Percentiles rank a stretch among this genome's conserved stretches.
These are phyloP conservation scores for Cytauxzoon felis DNA, from an alignment of 169 alveolate genomes.

Conservation along the genomic window DNA sequence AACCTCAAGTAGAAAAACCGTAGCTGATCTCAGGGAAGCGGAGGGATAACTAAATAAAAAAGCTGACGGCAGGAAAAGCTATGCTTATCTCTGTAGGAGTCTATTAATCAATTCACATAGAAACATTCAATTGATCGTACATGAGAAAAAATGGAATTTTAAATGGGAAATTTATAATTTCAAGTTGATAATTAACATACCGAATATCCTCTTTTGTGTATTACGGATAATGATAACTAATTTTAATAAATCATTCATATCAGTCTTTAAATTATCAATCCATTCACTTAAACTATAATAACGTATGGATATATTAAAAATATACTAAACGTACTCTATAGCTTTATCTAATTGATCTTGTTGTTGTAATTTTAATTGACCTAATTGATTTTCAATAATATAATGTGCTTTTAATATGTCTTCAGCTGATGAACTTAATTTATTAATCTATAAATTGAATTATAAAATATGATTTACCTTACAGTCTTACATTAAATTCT, in stretches of 20 bases:
- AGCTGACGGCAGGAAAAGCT: too few relatives aligned
- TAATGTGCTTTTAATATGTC: constrained; percentile 25
- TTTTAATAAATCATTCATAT: constrained; percentile 20
- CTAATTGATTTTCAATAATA: constrained; percentile 10
- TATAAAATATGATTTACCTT: neutral
- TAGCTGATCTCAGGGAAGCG: too few relatives aligned
- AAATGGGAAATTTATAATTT: too few relatives aligned
- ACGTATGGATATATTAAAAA: neutral
- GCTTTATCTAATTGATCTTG: constrained; percentile 43
- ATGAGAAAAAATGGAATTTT: too few relatives aligned
- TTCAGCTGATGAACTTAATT: constrained; percentile 44
- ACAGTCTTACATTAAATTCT: constrained; percentile 63
- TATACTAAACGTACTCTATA: constrained; percentile 17
- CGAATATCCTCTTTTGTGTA: constrained; percentile 40
- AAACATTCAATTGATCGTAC: too few relatives aligned
- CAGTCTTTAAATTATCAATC: constrained; percentile 37
- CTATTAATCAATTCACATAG: too few relatives aligned
- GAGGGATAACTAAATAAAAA: too few relatives aligned
- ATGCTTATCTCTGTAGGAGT: too few relatives aligned
- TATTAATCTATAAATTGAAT: constrained; percentile 22
- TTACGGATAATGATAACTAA: constrained; percentile 8
- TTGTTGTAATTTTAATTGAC: constrained; percentile 18
- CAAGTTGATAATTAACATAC: neutral
- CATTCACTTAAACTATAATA: constrained; percentile 22
- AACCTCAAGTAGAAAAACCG: too few relatives aligned